Percentiles rank a stretch among this genome's conserved stretches.
Conservation (phyloP, 345 rosid genomes). For the Eutrema japonicum region DNA sequence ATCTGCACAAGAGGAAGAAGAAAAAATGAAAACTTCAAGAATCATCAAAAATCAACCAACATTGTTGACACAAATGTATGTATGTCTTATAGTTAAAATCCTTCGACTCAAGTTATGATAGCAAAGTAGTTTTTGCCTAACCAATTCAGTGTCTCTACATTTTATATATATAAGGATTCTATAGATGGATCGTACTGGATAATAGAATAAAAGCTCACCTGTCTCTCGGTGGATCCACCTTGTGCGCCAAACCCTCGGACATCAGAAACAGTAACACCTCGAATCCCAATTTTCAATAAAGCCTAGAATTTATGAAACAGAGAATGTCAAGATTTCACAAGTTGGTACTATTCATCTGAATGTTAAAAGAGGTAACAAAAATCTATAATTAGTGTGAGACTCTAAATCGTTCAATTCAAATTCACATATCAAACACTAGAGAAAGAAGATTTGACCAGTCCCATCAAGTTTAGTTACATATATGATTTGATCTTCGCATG, state of each 20-base stretch:
- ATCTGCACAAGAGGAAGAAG: too few relatives aligned
- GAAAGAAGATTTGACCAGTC: constrained; percentile 7
- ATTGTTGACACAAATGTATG: too few relatives aligned
- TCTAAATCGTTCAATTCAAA: neutral
- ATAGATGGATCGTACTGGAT: too few relatives aligned
- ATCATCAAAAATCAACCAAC: too few relatives aligned
- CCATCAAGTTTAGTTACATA: neutral
- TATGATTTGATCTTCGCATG: neutral
- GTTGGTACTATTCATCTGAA: neutral
- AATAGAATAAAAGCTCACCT: neutral
- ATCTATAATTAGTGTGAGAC: neutral
- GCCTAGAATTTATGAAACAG: constrained; percentile 50
- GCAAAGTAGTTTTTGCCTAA: too few relatives aligned
- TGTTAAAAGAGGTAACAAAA: neutral
- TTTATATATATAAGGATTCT: too few relatives aligned
- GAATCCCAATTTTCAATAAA: constrained; percentile 73
- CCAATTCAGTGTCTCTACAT: too few relatives aligned
- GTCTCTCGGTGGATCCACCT: constrained; percentile 88
- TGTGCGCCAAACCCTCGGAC: constrained; percentile 90
- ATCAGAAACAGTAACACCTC: constrained; percentile 91
- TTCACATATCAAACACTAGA: constrained; percentile 12
- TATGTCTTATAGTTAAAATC: too few relatives aligned
- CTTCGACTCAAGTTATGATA: too few relatives aligned
- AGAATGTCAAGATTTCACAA: constrained; percentile 12
- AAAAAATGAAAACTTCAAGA: too few relatives aligned